phyloP scores from a whole-genome alignment of 306 rosid species.

The Cicer arietinum region DNA sequence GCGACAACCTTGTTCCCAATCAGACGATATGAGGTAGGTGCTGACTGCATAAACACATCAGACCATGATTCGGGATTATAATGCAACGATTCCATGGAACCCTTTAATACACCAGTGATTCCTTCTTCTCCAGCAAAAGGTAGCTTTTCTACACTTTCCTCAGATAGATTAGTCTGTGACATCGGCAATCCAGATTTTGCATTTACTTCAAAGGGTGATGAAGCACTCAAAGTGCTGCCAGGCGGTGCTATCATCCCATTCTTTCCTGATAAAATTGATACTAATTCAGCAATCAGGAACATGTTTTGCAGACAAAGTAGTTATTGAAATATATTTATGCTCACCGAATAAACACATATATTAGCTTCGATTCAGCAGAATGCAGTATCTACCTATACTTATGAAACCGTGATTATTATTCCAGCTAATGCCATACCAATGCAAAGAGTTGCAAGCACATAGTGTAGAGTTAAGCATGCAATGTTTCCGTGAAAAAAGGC shows the following conservation, averaged over 20 bases:
- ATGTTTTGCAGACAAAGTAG: slow-evolving; percentile 17
- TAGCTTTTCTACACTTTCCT: slow-evolving; percentile 47
- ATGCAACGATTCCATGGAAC: slow-evolving; percentile 53
- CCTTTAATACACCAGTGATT: slow-evolving; percentile 45
- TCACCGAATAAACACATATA: slow-evolving; percentile 8
- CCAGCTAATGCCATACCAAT: not conserved
- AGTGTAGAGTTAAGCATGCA: slow-evolving; percentile 11
- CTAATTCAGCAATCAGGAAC: slow-evolving; percentile 5
- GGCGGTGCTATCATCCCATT: slow-evolving; percentile 50
- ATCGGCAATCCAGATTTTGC: slow-evolving; percentile 52
- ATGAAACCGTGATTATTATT: slow-evolving; percentile 10
- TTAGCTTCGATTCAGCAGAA: slow-evolving; percentile 19
- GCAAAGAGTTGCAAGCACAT: not conserved
- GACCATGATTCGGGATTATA: slow-evolving; percentile 57
- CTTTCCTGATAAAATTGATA: slow-evolving; percentile 52
- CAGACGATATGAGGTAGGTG: slow-evolving; percentile 61
- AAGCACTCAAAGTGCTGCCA: slow-evolving; percentile 54
- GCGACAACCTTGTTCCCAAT: slow-evolving; percentile 56
- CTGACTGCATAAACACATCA: slow-evolving; percentile 49
- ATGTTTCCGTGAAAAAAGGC: not conserved
- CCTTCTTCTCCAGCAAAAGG: slow-evolving; percentile 52
- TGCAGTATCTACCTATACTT: not conserved
- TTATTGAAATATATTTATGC: slow-evolving; percentile 24
- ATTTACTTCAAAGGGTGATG: slow-evolving; percentile 47
- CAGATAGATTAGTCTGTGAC: slow-evolving; percentile 48